These are phyloP conservation scores for Sugiyamaella chiloensis DNA, from an alignment of 805 yeast genomes.

Conservation along the genomic window DNA sequence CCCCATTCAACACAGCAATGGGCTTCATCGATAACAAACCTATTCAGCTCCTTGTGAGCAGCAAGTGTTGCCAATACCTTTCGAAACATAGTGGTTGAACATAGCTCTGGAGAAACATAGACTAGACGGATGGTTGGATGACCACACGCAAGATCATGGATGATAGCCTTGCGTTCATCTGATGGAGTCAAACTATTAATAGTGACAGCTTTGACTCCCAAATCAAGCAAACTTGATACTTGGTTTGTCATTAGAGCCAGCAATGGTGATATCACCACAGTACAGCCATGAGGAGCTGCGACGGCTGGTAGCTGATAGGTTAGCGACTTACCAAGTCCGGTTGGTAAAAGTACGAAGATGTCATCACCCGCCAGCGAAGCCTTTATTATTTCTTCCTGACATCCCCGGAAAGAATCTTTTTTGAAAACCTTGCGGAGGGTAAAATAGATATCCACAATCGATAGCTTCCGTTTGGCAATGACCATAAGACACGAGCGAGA, in stretches of 20 bases:
- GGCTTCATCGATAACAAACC: conserved; percentile 93
- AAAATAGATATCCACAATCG: conserved; percentile 12
- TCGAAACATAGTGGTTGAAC: conserved; percentile 57
- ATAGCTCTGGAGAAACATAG: conserved; percentile 87
- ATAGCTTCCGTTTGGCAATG: background rate
- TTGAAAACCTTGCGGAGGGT: conserved; percentile 22
- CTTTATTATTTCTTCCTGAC: conserved; percentile 26
- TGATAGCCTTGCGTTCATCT: conserved; percentile 59
- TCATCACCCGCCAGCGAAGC: conserved; percentile 54
- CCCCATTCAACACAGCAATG: conserved; percentile 99
- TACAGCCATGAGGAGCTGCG: conserved; percentile 59
- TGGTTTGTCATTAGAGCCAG: conserved; percentile 97
- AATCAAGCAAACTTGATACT: conserved; percentile 68
- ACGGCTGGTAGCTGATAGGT: conserved; percentile 94
- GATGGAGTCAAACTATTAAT: conserved; percentile 69
- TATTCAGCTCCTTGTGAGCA: conserved; percentile 58
- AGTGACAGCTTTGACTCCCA: conserved; percentile 78
- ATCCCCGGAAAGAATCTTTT: conserved; percentile 24
- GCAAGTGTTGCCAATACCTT: conserved; percentile 57
- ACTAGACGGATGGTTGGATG: conserved; percentile 72
- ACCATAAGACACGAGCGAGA: too few relatives aligned
- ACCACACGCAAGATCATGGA: conserved; percentile 62
- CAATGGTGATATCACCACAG: conserved; percentile 87
- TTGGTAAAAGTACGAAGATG: conserved; percentile 93
- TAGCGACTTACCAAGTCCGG: conserved; percentile 95